Evolutionary conservation across 805 yeast species (phyloP).

Genomic region (Metschnikowia reukaufii): DNA sequence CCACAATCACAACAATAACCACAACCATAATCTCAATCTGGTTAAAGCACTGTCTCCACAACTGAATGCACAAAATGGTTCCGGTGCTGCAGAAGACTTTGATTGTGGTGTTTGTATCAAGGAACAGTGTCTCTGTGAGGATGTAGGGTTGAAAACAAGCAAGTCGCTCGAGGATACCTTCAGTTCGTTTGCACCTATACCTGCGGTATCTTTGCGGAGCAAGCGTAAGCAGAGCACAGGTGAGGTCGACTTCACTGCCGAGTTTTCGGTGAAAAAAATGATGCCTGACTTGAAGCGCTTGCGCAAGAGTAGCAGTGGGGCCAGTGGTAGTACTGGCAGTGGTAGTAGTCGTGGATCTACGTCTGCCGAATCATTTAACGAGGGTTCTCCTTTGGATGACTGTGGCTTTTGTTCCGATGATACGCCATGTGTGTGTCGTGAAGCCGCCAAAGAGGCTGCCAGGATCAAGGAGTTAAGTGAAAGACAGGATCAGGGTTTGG

Average conservation of each 20-base stretch:
- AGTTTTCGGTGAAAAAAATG: slow-evolving; percentile 30
- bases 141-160: slow-evolving; percentile 41
- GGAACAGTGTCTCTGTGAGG: slow-evolving; percentile 68
- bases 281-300: slow-evolving; percentile 40
- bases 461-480: slow-evolving; percentile 30
- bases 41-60: too few relatives aligned
- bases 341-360: too few relatives aligned
- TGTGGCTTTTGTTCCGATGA: slow-evolving; percentile 95
- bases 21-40: too few relatives aligned
- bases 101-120: slow-evolving; percentile 68
- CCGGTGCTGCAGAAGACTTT: slow-evolving; percentile 24
- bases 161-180: slow-evolving; percentile 33
- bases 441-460: slow-evolving; percentile 58
- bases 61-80: not conserved
- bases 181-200: slow-evolving; percentile 53
- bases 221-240: slow-evolving; percentile 23
- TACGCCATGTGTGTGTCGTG: slow-evolving; percentile 90
- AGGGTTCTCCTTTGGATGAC: slow-evolving; percentile 58
- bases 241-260: slow-evolving; percentile 60
- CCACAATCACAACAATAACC: too few relatives aligned
- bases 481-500: slow-evolving; percentile 12
- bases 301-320: slow-evolving; percentile 16
- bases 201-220: slow-evolving; percentile 62
- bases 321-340: too few relatives aligned
- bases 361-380: slow-evolving; percentile 31